Base-by-base conservation (phyloP, 345 rosid species). In the Rubroshorea leprosula region DNA sequence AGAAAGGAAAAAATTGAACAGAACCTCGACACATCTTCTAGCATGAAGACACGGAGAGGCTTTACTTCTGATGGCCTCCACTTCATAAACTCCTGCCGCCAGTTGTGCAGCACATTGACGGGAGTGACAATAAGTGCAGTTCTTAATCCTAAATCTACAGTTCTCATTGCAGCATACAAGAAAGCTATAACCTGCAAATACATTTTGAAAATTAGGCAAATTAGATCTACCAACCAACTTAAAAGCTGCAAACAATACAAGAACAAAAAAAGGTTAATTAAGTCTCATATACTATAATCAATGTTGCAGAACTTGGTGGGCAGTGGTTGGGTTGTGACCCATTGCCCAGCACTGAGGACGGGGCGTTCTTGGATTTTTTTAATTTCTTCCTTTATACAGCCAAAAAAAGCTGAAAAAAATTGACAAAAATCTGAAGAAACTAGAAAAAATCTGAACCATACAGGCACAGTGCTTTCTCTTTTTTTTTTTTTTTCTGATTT, bases 81-180 rank as follows among this genome's bases (percentile, higher is more conserved):
- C 79, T 94, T 94, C 70, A 68, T 59, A 71, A 94, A 94, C 71
- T 94, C 99, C 74, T 76, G 78, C 55, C 90, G 80, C 99, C 99
- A 94, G 71, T 94, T 94, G 71, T 94, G 97, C 74, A 94, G 85
- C 78, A 94, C 99, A 74, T 94, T 94, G 58, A 94, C 99, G 66
- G 97, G 99, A 22, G 89, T 82, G 58, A 94, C 99, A 39, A 94
- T 90, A 63, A 94, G 95, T 25, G 81, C 89, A 67, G 90, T 83
- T 82, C 81, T 83, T 29, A 94, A 76, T 52, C 97, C 97, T 80
- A 94, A 76, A 75, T 94, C 96, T 74, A 85, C 71, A 69, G 68
- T 66, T 79, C 90, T 89, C 97, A 90, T 87, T 60, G 99, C 97
- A 58, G 93, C 78, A 75, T 94, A 94, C 54, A 94, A 65, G 76